Conservation (phyloP, 2,329 filamentous ascomycete genomes). For the Cryphonectria carpinicola region DNA sequence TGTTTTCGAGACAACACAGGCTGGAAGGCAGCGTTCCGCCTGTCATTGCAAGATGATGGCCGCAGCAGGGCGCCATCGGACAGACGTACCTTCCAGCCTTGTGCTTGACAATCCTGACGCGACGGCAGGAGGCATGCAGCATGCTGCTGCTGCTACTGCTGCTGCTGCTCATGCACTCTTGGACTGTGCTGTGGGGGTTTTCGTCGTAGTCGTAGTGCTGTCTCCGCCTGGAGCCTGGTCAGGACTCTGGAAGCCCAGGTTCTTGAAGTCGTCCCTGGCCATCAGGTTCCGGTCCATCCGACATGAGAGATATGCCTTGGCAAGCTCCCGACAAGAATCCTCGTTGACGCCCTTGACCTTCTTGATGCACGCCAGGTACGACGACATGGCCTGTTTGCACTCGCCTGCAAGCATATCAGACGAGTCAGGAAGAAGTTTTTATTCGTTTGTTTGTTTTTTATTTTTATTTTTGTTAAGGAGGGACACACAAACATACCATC, state of each 20-base stretch:
- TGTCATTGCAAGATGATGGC: background rate
- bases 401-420: conserved; percentile 63
- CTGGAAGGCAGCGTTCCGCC: background rate
- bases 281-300: conserved; percentile 99
- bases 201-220: background rate
- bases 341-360: conserved; percentile 83
- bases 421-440: no score
- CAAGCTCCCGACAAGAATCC: conserved; percentile 79
- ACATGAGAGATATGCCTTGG: conserved; percentile 87
- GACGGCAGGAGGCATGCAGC: background rate
- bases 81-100: conserved; percentile 4
- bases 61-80: conserved; percentile 1
- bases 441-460: no score
- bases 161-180: background rate
- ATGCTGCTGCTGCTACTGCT: background rate
- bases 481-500: conserved; percentile 58
- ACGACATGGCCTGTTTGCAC: conserved; percentile 86
- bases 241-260: conserved; percentile 74
- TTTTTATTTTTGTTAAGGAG: background rate
- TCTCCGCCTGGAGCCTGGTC: conserved; percentile 22
- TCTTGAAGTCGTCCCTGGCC: conserved; percentile 94
- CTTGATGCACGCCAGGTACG: conserved; percentile 87
- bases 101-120: no score
- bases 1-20: background rate
- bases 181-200: background rate